A percentile compares a stretch with the other conserved stretches of the same genome.
Evolutionary conservation across 2,329 filamentous ascomycete genomes (phyloP).

Genomic region (Ascochyta koolunga): DNA sequence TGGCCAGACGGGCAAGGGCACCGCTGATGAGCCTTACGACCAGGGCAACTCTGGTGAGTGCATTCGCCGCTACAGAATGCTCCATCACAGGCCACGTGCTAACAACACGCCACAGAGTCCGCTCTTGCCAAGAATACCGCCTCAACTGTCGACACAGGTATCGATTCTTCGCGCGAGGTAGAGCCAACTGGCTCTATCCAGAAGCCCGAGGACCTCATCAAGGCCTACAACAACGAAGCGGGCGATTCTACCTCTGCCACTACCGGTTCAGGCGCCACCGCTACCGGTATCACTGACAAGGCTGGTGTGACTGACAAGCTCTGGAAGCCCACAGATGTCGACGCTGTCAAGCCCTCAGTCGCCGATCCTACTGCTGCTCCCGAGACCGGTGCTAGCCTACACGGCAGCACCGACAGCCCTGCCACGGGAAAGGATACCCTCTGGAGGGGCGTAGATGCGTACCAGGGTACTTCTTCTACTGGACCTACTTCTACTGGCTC

Average conservation of each 20-base stretch:
- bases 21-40: slow-evolving; percentile 75
- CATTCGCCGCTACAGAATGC: neutral
- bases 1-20: slow-evolving; percentile 71
- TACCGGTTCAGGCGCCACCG: slow-evolving; percentile 31
- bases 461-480: slow-evolving; percentile 7
- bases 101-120: slow-evolving; percentile 18
- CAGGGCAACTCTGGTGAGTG: slow-evolving; percentile 71
- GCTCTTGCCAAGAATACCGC: slow-evolving; percentile 20
- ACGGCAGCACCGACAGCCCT: neutral
- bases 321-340: slow-evolving; percentile 38
- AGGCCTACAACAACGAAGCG: slow-evolving; percentile 19
- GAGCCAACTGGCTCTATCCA: slow-evolving; percentile 12
- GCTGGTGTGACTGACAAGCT: slow-evolving; percentile 34
- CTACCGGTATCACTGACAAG: slow-evolving; percentile 37
- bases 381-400: slow-evolving; percentile 48
- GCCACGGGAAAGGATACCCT: slow-evolving; percentile 8
- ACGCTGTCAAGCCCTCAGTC: slow-evolving; percentile 30
- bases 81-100: slow-evolving; percentile 2
- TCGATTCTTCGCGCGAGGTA: neutral
- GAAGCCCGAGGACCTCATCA: slow-evolving; percentile 20
- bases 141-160: slow-evolving; percentile 8
- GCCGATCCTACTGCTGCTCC: slow-evolving; percentile 61
- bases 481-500: neutral
- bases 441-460: slow-evolving; percentile 14
- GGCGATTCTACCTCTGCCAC: slow-evolving; percentile 24